phyloP scores from a whole-genome alignment of 2,329 filamentous ascomycete genomes.

The Fusarium falciforme region DNA sequence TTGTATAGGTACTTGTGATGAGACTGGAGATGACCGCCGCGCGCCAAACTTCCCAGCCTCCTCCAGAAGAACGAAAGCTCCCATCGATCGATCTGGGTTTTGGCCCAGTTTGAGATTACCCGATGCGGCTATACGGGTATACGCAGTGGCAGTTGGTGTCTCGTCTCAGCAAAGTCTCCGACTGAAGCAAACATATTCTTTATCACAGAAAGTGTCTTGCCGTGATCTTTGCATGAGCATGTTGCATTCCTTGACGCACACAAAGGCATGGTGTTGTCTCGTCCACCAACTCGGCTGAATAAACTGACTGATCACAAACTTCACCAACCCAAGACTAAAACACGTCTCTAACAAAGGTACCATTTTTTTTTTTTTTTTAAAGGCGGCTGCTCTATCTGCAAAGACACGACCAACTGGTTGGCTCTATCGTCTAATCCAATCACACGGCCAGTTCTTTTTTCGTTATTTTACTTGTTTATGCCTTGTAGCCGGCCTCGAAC shows the following conservation, averaged over 20 bases:
- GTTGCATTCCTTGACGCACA: neutral
- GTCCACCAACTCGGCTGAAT: neutral
- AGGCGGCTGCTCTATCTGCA: constrained; percentile 27
- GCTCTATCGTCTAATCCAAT: constrained; percentile 23
- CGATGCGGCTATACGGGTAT: constrained; percentile 20
- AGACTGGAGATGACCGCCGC: constrained; percentile 1
- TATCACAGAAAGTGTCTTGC: neutral
- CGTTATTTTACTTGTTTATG: constrained; percentile 33
- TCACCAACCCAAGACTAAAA: constrained; percentile 8
- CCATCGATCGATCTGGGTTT: neutral
- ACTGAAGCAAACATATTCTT: neutral
- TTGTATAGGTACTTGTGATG: constrained; percentile 30
- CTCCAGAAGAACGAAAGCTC: neutral
- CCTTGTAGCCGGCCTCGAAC: constrained; percentile 75
- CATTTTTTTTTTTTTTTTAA: constrained; percentile 20
- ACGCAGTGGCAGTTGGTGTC: neutral
- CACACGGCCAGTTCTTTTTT: constrained; percentile 26
- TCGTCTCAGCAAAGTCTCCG: neutral
- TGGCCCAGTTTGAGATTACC: constrained; percentile 5
- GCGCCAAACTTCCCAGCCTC: neutral
- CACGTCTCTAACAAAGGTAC: constrained; percentile 7
- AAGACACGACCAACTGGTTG: constrained; percentile 19
- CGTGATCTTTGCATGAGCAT: neutral
- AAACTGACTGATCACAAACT: constrained; percentile 7
- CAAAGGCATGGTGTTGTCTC: neutral